Percentiles rank a stretch among this genome's conserved stretches.
Evolutionary conservation across 768 basidiomycete species (phyloP).

Genomic region (Glaciozyma antarctica): DNA sequence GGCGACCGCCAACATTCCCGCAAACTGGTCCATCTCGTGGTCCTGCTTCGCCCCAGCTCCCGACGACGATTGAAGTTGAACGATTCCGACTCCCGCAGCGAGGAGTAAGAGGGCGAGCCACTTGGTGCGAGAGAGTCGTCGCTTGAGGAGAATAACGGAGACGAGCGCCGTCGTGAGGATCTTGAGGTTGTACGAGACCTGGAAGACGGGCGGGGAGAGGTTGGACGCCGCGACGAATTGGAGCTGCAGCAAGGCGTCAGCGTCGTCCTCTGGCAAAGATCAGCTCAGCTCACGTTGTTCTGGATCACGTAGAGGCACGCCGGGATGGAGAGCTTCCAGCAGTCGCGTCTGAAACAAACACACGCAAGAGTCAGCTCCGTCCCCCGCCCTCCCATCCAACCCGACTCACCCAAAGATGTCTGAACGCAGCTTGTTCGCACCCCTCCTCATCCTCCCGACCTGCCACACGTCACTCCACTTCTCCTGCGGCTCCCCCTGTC

Average conservation of each 20-base stretch:
- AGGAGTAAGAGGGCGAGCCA: constrained; percentile 60
- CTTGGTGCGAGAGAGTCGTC: constrained; percentile 46
- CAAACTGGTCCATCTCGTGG: constrained; percentile 66
- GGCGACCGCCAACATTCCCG: constrained; percentile 79
- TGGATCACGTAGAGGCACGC: constrained; percentile 66
- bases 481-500: neutral
- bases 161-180: constrained; percentile 72
- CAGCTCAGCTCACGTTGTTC: constrained; percentile 40
- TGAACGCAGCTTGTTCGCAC: neutral
- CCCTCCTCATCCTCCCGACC: neutral
- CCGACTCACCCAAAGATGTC: neutral
- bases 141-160: constrained; percentile 79
- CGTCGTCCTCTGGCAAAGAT: neutral
- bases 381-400: neutral
- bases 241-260: constrained; percentile 52
- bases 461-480: neutral
- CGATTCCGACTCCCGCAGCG: constrained; percentile 43
- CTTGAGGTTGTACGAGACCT: constrained; percentile 84
- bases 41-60: constrained; percentile 10
- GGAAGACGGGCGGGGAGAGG: constrained; percentile 89
- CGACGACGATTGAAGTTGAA: constrained; percentile 64
- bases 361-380: neutral
- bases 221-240: constrained; percentile 93
- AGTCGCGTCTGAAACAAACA: constrained; percentile 73
- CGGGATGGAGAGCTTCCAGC: constrained; percentile 95